phyloP scores from a whole-genome alignment of 2,329 filamentous ascomycete genomes.

The Cladosporium austrohemisphaericum region DNA sequence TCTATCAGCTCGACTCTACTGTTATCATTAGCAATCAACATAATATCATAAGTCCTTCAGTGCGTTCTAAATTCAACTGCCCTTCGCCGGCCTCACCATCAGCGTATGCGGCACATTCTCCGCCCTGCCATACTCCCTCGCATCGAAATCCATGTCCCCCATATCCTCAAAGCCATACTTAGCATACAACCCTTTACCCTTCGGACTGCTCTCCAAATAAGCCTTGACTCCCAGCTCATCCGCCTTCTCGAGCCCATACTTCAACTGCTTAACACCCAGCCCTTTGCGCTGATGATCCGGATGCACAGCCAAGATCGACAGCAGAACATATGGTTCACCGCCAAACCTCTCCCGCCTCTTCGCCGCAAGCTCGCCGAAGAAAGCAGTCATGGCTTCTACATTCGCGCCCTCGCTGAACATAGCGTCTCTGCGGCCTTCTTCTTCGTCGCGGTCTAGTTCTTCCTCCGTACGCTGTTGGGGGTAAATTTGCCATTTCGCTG shows the following conservation, averaged over 20 bases:
- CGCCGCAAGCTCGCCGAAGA: constrained; percentile 18
- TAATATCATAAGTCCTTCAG: not conserved
- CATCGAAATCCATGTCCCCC: constrained; percentile 28
- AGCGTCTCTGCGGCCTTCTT: constrained; percentile 17
- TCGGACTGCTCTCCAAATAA: constrained; percentile 40
- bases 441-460: constrained; percentile 25
- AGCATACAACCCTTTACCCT: constrained; percentile 39
- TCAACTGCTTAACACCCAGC: constrained; percentile 36
- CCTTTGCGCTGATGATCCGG: constrained; percentile 40
- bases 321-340: constrained; percentile 24
- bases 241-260: constrained; percentile 39
- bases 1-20: too few species aligned
- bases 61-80: not conserved
- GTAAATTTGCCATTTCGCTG: constrained; percentile 32
- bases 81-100: constrained; percentile 26
- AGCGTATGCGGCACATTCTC: constrained; percentile 25
- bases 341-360: constrained; percentile 26
- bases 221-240: constrained; percentile 36
- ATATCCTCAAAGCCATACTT: constrained; percentile 34
- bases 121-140: constrained; percentile 24
- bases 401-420: constrained; percentile 20
- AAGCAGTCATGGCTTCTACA: constrained; percentile 21
- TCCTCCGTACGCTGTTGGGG: constrained; percentile 24
- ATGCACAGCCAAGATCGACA: constrained; percentile 35
- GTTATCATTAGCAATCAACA: too few species aligned